These are phyloP conservation scores for Raphanus hybrid DNA, from an alignment of 441 rosid species.

Conservation along the genomic window DNA sequence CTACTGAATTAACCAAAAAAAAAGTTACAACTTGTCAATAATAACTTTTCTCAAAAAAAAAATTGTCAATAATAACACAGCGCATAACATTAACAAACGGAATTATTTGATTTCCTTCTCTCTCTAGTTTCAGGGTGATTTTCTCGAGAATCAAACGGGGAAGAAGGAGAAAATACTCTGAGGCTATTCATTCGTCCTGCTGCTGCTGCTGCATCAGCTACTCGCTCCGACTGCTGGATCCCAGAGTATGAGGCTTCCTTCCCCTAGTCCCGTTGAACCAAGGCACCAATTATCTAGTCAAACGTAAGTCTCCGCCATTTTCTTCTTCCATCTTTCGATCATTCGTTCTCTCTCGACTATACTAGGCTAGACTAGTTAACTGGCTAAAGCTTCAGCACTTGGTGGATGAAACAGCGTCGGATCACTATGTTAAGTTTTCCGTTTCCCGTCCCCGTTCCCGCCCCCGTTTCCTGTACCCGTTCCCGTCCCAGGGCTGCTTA, in stretches of 20 bases:
- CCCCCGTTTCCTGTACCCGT: too few relatives aligned
- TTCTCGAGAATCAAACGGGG: slow-evolving; percentile 19
- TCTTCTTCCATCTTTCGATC: not conserved
- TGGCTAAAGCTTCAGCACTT: not conserved
- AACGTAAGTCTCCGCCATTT: slow-evolving; percentile 46
- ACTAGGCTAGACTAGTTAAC: slow-evolving; percentile 6
- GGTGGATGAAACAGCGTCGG: not conserved
- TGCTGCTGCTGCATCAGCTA: slow-evolving; percentile 8
- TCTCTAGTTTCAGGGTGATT: slow-evolving; percentile 14
- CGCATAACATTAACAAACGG: not conserved
- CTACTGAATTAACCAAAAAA: too few relatives aligned
- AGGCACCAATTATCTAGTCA: slow-evolving; percentile 63
- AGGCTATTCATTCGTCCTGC: not conserved
- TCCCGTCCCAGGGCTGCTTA: too few relatives aligned
- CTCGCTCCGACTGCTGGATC: slow-evolving; percentile 1
- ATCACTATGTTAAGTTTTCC: not conserved
- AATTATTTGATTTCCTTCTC: not conserved
- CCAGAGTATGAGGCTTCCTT: slow-evolving; percentile 52
- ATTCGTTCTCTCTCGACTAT: too few relatives aligned
- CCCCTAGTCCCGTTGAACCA: slow-evolving; percentile 62
- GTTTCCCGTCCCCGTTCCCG: too few relatives aligned
- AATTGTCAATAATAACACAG: slow-evolving; percentile 5
- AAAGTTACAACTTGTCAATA: not conserved
- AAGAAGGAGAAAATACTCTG: slow-evolving; percentile 8
- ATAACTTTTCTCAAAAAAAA: too few relatives aligned